Percentiles rank a stretch among this genome's conserved stretches.
Evolutionary conservation across 2,329 filamentous ascomycete species (phyloP).

Genomic region (Keithomyces neogunnii): DNA sequence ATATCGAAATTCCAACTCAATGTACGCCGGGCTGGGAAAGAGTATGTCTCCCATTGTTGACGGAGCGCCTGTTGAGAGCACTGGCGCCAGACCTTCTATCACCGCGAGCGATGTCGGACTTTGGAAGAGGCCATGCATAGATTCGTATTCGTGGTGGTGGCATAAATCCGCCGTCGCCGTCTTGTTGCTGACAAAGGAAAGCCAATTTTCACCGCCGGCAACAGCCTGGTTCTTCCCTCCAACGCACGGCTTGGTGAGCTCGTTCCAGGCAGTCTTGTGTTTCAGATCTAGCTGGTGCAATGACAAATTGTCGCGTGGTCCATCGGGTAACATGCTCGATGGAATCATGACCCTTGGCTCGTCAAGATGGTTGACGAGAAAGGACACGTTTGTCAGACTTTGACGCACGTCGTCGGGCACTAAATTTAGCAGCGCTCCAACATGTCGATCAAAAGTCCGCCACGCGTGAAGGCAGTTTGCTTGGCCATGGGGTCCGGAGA

Average conservation of each 20-base stretch:
- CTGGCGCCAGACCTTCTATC: constrained; percentile 31
- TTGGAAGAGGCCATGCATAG: constrained; percentile 35
- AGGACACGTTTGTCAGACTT: constrained; percentile 26
- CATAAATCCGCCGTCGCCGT: constrained; percentile 30
- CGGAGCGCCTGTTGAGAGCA: constrained; percentile 35
- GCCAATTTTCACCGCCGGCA: neutral
- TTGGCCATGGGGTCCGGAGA: constrained; percentile 14
- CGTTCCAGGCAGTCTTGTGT: neutral
- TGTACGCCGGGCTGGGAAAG: constrained; percentile 42
- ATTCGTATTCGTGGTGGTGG: constrained; percentile 31
- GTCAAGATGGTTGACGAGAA: constrained; percentile 40
- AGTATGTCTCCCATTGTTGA: constrained; percentile 44
- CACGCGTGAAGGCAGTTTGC: constrained; percentile 25
- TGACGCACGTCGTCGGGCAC: constrained; percentile 1
- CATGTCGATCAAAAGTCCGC: constrained; percentile 25
- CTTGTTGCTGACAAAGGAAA: constrained; percentile 28
- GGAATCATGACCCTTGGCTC: constrained; percentile 34
- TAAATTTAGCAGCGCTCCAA: constrained; percentile 15
- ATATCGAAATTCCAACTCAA: constrained; percentile 34
- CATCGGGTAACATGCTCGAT: neutral
- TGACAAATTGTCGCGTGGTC: neutral
- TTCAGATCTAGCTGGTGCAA: neutral
- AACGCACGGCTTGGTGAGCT: too few relatives aligned
- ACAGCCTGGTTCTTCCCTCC: too few relatives aligned
- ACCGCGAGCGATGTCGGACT: constrained; percentile 33